Base-by-base conservation (phyloP, 140 eudicot species). In the Oenanthe javanica region DNA sequence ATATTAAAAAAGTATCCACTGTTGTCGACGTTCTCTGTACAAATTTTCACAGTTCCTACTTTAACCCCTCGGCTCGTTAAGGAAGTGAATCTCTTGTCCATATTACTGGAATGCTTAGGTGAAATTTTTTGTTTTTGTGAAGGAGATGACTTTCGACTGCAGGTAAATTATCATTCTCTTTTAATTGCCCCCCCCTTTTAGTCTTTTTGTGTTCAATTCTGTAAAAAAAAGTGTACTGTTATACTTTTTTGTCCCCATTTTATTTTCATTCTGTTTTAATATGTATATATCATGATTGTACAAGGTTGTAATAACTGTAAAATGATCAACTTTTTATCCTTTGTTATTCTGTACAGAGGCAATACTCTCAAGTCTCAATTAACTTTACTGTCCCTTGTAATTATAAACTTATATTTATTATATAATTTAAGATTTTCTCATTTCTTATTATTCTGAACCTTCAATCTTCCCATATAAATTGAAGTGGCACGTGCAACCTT, bases 41-140 rank as follows among this genome's bases (percentile, higher is more conserved):
- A 95, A 79, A 95, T 95, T 40, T 84, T 95, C 79, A 95, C 99
- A 0, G 99, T 95, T 77, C 97, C 99, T 63, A 95, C 99, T 77
- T 83, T 95, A 48, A 93, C 98, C 14, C 97, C 92, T 6, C 94
- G 92, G 27, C 99, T 95, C 49, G 99, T 93, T 42, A 93, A 91
- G 88, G 99, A 95, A 88, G 86, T 84, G 89, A 87, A 93, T 84
- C 96, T 95, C 42, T 88, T 95, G 66, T 86, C 90, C 51, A 82
- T 89, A 81, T 86, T 95, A 81, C 79, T 95, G 85, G 89, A 89
- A 54, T 95, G 98, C 85, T 81, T 95, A 85, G 91, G 83, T 74
- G 87, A 86, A 52, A 91, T 95, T 48, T 87, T 95, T 72, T 75
- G 77, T 72, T 89, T 82, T 70, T 95, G 97, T 82, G 81, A 88